Evolutionary conservation across 2,329 filamentous ascomycete species (phyloP), one percentile per base, ranked within the genome.

Genomic region (Aspergillus pseudoviridinutans): DNA sequence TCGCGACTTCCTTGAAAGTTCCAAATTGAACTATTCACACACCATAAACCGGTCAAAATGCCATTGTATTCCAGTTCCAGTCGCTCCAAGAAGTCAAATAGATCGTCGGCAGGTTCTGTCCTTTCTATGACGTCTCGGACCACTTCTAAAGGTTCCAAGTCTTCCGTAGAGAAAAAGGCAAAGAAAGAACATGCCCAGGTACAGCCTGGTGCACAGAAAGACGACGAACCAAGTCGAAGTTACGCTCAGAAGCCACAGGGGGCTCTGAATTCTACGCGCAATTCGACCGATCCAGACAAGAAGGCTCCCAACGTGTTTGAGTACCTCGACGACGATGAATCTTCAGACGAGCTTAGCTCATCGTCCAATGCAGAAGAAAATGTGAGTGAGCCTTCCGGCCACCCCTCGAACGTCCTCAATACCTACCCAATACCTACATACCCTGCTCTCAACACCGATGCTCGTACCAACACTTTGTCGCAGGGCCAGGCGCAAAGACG

Each of bases 241-340:
- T 51, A 62, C 58, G 35, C 58, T 32, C 46, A 61, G 49, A 67
- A 66, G 49, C 49, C 59, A 28, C 63, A 60, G 54, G 57, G 57
- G 32, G 49, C 61, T 53, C 29, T 56, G 49, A 55, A 60, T 25
- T 32, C 50, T 9, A 64, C 58, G 32, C 41, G 46, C 20, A 67
- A 65, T 46, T 24, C 62, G 4, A 52, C 55, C 25, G 65, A 59
- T 29, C 38, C 63, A 3, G 51, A 64, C 27, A 64, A 61, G 41
- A 66, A 61, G 42, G 51, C 63, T 14, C 73, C 73, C 4, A 70
- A 76, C 62, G 74, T 77, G 8, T 77, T 77, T 61, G 68, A 76
- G 49, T 77, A 72, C 49, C 64, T 77, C 6, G 72, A 76, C 22
- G 61, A 70, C 12, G 64, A 63, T 17, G 61, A 63, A 7, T 63